These are phyloP conservation scores for Pelagomonas calceolata DNA, from an alignment of 108 stramenopile genomes.

Conservation along the genomic window DNA sequence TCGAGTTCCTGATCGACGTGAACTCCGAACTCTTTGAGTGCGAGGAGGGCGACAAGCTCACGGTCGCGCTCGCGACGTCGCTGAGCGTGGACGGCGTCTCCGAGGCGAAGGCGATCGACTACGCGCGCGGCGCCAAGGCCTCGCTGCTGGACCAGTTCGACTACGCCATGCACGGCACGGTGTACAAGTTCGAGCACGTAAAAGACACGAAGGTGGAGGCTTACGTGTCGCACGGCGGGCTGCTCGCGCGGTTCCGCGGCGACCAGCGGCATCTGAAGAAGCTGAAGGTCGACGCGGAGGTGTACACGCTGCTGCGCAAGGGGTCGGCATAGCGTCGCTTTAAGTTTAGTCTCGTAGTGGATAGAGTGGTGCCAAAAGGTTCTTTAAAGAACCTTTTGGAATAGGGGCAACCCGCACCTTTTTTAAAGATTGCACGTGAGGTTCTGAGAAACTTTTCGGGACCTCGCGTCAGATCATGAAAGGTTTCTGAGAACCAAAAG, in stretches of 20 bases:
- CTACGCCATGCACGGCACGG: not conserved
- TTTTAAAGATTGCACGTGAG: too few relatives aligned
- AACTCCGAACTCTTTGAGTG: not conserved
- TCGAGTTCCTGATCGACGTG: not conserved
- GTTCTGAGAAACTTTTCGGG: too few relatives aligned
- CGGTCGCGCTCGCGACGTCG: not conserved
- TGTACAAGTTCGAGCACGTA: not conserved
- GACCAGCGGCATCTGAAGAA: not conserved
- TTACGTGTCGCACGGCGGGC: not conserved
- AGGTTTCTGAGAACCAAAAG: too few relatives aligned
- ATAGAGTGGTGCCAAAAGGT: too few relatives aligned
- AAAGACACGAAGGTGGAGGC: not conserved
- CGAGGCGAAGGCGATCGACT: not conserved
- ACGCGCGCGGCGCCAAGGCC: too few relatives aligned
- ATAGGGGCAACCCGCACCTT: too few relatives aligned
- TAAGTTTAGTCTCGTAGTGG: too few relatives aligned
- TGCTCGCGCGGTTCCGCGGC: not conserved
- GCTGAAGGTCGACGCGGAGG: not conserved
- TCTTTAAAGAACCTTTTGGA: too few relatives aligned
- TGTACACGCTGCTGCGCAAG: not conserved
- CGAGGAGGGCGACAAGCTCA: not conserved
- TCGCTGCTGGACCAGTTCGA: not conserved
- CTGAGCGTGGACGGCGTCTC: not conserved
- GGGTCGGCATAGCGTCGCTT: not conserved
- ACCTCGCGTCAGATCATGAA: too few relatives aligned